A percentile compares a stretch with the other conserved stretches of the same genome.
Evolutionary conservation across 1,284 basidiomycete species (phyloP).

Genomic region (Apiotrichum gamsii): DNA sequence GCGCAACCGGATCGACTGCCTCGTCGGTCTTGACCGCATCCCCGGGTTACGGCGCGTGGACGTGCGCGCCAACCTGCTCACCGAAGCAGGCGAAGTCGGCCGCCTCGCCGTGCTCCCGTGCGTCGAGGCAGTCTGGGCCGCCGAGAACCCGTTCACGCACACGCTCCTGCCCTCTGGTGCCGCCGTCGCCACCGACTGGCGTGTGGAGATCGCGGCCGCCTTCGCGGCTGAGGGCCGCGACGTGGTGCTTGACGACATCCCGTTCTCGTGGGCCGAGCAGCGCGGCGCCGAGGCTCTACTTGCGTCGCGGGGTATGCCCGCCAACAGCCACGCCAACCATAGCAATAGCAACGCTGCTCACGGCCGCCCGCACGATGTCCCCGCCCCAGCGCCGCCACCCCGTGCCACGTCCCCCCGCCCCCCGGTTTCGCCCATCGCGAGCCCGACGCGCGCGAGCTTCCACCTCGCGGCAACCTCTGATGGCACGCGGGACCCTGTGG

Average conservation of each 20-base stretch:
- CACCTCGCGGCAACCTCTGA: too few species aligned
- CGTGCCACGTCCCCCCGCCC: not conserved
- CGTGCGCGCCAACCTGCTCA: conserved; percentile 71
- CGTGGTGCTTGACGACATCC: conserved; percentile 66
- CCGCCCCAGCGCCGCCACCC: not conserved
- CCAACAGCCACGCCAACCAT: too few species aligned
- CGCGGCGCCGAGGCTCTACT: conserved; percentile 4
- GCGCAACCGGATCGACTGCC: conserved; percentile 80
- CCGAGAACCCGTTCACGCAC: conserved; percentile 63
- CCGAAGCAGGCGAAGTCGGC: conserved; percentile 79
- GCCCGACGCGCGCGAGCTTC: not conserved
- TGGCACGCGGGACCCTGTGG: too few species aligned
- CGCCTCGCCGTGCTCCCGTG: conserved; percentile 72
- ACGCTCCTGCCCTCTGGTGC: conserved; percentile 33
- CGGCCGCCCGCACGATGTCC: not conserved
- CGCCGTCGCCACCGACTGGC: conserved; percentile 56
- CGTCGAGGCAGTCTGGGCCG: conserved; percentile 68
- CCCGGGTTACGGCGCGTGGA: conserved; percentile 76
- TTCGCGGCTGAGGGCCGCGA: conserved; percentile 69
- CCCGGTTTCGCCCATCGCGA: not conserved
- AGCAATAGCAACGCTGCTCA: too few species aligned
- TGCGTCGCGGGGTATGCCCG: not conserved
- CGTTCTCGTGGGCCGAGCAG: conserved; percentile 66
- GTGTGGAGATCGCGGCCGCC: conserved; percentile 69
- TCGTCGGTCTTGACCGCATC: conserved; percentile 87